These are phyloP conservation scores for Wallacemonas sp. DNA, from an alignment of 208 protist genomes.

Conservation along the genomic window DNA sequence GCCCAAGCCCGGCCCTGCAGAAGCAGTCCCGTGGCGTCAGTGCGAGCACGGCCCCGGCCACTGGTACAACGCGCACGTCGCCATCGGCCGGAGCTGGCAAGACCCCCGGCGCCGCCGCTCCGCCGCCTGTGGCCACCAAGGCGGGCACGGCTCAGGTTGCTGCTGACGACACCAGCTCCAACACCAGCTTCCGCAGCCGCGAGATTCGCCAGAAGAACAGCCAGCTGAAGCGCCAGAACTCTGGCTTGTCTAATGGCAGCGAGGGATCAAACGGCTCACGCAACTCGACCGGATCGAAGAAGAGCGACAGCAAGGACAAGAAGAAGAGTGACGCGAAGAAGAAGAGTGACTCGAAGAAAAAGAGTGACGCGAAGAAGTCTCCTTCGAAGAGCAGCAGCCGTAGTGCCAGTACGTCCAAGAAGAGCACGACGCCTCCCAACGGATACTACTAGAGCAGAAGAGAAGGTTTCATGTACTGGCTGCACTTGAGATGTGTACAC, in stretches of 20 bases:
- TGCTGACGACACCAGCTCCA: not conserved
- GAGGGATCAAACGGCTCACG: slow-evolving; percentile 2
- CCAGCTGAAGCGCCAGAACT: slow-evolving; percentile 32
- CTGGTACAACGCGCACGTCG: not conserved
- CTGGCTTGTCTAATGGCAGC: not conserved
- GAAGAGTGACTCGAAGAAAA: no score
- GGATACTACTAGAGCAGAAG: not conserved
- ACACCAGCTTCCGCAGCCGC: slow-evolving; percentile 24
- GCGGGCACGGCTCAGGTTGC: not conserved
- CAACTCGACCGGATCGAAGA: not conserved
- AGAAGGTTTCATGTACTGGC: no score
- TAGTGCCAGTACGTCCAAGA: not conserved
- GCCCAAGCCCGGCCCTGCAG: no score
- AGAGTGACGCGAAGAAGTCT: no score
- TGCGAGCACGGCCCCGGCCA: not conserved
- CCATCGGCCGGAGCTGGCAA: not conserved
- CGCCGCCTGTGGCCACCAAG: slow-evolving; percentile 6
- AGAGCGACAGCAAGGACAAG: no score
- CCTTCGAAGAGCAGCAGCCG: no score
- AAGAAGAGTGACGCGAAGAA: no score
- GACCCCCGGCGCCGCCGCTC: not conserved
- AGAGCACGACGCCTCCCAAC: not conserved
- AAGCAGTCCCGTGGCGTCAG: not conserved
- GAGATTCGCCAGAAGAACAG: slow-evolving; percentile 39
- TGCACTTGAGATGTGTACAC: no score